These are phyloP conservation scores for Talaromyces trachyspermus DNA, from an alignment of 495 filamentous ascomycete species.

Conservation along the genomic window DNA sequence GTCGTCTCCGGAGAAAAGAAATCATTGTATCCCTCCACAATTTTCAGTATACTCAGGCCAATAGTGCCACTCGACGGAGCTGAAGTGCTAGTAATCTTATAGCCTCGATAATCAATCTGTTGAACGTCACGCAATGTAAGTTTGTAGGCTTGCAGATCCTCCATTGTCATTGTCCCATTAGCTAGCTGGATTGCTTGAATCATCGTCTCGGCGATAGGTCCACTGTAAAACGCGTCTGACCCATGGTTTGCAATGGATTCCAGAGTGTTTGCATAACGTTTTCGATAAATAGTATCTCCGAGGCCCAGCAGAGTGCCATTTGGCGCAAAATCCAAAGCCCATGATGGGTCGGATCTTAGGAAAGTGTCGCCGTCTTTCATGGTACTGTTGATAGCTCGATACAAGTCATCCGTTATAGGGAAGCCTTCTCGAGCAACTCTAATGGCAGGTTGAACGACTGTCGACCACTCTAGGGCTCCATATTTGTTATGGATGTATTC, in stretches of 20 bases:
- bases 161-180: conserved; percentile 77
- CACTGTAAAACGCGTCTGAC: conserved; percentile 67
- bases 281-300: conserved; percentile 70
- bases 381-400: conserved; percentile 48
- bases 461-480: conserved; percentile 62
- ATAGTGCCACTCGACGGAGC: conserved; percentile 72
- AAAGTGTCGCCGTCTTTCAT: conserved; percentile 43
- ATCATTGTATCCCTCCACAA: conserved; percentile 60
- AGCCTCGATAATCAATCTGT: conserved; percentile 64
- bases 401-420: conserved; percentile 58
- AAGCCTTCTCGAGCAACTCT: conserved; percentile 72
- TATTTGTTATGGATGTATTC: conserved; percentile 69
- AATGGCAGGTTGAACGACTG: conserved; percentile 63
- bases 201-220: conserved; percentile 63
- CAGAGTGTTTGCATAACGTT: conserved; percentile 71
- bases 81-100: conserved; percentile 56
- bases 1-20: conserved; percentile 46
- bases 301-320: conserved; percentile 61
- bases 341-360: conserved; percentile 61
- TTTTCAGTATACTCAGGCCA: conserved; percentile 66
- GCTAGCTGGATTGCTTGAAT: conserved; percentile 53
- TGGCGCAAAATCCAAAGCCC: conserved; percentile 84
- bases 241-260: conserved; percentile 65
- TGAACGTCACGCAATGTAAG: conserved; percentile 53
- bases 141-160: conserved; percentile 65